These are phyloP conservation scores for Chimonanthus praecox DNA, from an alignment of 164 flowering plant genomes.

Conservation along the genomic window DNA sequence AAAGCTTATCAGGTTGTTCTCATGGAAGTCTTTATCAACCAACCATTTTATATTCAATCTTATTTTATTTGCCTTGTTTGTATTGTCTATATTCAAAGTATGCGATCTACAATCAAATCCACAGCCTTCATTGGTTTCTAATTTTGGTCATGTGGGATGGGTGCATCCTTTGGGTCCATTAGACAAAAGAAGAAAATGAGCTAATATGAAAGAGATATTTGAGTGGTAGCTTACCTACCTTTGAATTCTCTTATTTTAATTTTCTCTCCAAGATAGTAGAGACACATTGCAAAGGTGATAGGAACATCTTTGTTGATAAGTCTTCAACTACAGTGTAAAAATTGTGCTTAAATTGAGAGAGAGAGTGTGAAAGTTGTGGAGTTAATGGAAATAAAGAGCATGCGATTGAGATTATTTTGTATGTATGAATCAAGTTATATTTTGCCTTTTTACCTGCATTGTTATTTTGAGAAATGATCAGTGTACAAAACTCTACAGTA, in stretches of 20 bases:
- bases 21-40: background rate
- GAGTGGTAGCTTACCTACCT: conserved; percentile 62
- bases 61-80: background rate
- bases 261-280: background rate
- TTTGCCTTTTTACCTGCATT: too few species aligned
- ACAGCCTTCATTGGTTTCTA: background rate
- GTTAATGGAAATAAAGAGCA: too few species aligned
- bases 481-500: too few species aligned
- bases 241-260: conserved; percentile 2
- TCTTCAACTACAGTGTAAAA: background rate
- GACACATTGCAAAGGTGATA: background rate
- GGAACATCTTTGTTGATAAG: background rate
- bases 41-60: background rate
- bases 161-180: background rate
- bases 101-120: background rate
- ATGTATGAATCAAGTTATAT: too few species aligned
- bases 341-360: too few species aligned
- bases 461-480: too few species aligned
- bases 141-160: background rate
- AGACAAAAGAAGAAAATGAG: conserved; percentile 5
- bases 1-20: conserved; percentile 51
- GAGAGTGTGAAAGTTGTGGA: too few species aligned
- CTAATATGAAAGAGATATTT: conserved; percentile 12
- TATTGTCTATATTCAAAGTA: background rate
- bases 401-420: too few species aligned